phyloP scores from a whole-genome alignment of 1,139 yeast species.

The Taiozyma sp. region DNA sequence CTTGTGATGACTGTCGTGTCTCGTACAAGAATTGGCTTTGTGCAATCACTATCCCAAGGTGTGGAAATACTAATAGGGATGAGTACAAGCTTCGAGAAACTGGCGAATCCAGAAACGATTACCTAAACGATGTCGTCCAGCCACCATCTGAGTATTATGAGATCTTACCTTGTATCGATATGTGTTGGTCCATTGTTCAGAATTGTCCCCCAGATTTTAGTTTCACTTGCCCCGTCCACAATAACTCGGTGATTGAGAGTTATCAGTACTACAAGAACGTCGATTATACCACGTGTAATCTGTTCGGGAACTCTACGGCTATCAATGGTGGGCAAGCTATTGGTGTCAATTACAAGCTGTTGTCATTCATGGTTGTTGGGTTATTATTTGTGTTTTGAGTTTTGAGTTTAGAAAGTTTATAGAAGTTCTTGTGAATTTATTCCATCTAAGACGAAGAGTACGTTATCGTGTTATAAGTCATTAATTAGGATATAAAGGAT shows the following conservation, averaged over 20 bases:
- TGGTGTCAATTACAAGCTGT: neutral
- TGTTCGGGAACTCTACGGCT: slow-evolving; percentile 32
- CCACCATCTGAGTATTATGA: slow-evolving; percentile 70
- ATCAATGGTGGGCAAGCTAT: neutral
- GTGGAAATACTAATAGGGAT: slow-evolving; percentile 46
- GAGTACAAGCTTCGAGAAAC: slow-evolving; percentile 44
- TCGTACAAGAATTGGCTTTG: slow-evolving; percentile 89
- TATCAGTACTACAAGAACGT: slow-evolving; percentile 39
- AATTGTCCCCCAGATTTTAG: slow-evolving; percentile 79
- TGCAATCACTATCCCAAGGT: slow-evolving; percentile 84
- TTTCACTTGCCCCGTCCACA: slow-evolving; percentile 61
- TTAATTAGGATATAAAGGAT: neutral
- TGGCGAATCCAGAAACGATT: slow-evolving; percentile 55
- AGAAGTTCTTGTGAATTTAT: neutral
- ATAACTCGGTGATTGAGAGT: slow-evolving; percentile 35
- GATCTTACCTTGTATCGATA: slow-evolving; percentile 77
- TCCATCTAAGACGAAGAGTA: neutral
- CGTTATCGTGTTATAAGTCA: neutral
- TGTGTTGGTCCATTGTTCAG: slow-evolving; percentile 72
- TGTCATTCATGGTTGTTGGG: neutral
- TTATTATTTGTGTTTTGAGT: neutral
- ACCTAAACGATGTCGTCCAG: slow-evolving; percentile 46
- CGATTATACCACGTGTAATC: slow-evolving; percentile 41
- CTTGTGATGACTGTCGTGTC: slow-evolving; percentile 66
- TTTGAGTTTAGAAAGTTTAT: neutral